Evolutionary conservation across 2,329 filamentous ascomycete genomes (phyloP).

Genomic region (Ustilaginoidea virens): DNA sequence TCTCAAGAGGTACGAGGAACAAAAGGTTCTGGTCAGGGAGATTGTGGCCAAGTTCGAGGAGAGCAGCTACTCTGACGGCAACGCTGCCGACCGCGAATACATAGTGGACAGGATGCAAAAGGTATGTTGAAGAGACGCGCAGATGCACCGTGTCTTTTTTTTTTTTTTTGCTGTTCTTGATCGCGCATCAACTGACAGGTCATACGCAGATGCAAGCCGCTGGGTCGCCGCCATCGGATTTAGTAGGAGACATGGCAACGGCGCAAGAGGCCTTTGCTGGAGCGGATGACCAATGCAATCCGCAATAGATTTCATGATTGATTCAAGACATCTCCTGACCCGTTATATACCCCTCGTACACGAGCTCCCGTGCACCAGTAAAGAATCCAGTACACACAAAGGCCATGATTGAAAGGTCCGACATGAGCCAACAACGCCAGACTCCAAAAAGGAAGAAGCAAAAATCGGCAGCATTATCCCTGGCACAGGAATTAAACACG

Average conservation of each 20-base stretch:
- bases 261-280: constrained; percentile 55
- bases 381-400: constrained; percentile 2
- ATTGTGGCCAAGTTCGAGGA: constrained; percentile 85
- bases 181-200: too few species aligned
- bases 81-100: constrained; percentile 69
- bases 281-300: constrained; percentile 46
- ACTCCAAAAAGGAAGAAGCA: too few species aligned
- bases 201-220: constrained; percentile 84
- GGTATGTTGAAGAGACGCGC: constrained; percentile 43
- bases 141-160: neutral
- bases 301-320: constrained; percentile 40
- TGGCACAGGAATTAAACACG: too few species aligned
- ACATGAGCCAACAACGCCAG: too few species aligned
- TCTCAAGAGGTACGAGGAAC: constrained; percentile 63
- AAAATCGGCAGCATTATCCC: too few species aligned
- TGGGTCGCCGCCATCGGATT: constrained; percentile 76
- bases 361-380: constrained; percentile 2
- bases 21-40: constrained; percentile 64
- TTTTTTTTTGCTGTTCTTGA: neutral
- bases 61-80: constrained; percentile 65
- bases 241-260: constrained; percentile 79
- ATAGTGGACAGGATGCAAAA: constrained; percentile 97
- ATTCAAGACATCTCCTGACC: too few species aligned
- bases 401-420: neutral
- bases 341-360: constrained; percentile 12